These are phyloP conservation scores for Phyllachora maydis DNA, from an alignment of 2,329 filamentous ascomycete species.

Conservation along the genomic window DNA sequence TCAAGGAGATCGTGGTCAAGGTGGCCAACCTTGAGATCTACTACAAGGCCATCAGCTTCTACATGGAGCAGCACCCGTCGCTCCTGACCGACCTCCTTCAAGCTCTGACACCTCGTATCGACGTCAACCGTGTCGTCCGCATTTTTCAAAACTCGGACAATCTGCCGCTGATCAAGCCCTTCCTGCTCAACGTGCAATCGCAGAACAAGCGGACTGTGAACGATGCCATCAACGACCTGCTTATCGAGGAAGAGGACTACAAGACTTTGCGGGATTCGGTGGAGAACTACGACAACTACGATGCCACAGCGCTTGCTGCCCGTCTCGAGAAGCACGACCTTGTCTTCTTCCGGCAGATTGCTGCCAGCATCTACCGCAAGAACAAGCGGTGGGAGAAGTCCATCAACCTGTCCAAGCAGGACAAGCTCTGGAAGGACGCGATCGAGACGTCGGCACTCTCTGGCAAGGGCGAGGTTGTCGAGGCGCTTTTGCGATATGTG, in stretches of 20 bases:
- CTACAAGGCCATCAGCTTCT: constrained; percentile 92
- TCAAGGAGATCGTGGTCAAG: constrained; percentile 98
- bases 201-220: constrained; percentile 99
- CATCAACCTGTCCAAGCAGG: constrained; percentile 91
- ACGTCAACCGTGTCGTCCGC: constrained; percentile 96
- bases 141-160: constrained; percentile 99
- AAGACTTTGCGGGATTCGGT: constrained; percentile 96
- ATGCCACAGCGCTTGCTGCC: constrained; percentile 77
- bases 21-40: constrained; percentile 98
- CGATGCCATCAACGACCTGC: constrained; percentile 88
- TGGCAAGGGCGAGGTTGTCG: constrained; percentile 74
- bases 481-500: constrained; percentile 91
- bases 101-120: constrained; percentile 76
- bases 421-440: constrained; percentile 98
- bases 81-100: constrained; percentile 91
- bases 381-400: constrained; percentile 99
- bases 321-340: constrained; percentile 93
- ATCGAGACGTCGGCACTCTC: constrained; percentile 95
- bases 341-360: constrained; percentile 98
- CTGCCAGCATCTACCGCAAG: constrained; percentile 96
- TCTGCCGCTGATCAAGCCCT: constrained; percentile 93
- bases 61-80: constrained; percentile 90
- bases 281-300: constrained; percentile 98
- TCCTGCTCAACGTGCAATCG: constrained; percentile 84
- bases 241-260: constrained; percentile 98